Evolutionary conservation across 2,329 filamentous ascomycete species (phyloP).

Genomic region (Podosphaera fusca): DNA sequence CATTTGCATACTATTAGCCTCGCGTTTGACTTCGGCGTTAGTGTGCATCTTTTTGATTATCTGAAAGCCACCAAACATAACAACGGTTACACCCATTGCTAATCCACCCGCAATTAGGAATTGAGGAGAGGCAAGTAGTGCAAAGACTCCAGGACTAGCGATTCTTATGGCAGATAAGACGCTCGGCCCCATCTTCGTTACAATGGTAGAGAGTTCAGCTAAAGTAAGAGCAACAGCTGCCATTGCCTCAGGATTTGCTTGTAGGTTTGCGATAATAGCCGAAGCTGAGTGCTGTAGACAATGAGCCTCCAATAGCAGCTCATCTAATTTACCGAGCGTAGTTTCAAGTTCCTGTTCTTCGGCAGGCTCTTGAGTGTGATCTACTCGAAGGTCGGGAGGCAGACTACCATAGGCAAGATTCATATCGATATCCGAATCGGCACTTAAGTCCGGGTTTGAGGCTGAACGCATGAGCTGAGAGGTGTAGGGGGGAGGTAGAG

Average conservation of each 20-base stretch:
- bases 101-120: slow-evolving; percentile 85
- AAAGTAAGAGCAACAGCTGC: slow-evolving; percentile 83
- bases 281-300: slow-evolving; percentile 70
- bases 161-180: slow-evolving; percentile 56
- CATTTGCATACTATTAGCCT: slow-evolving; percentile 11
- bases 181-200: slow-evolving; percentile 63
- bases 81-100: slow-evolving; percentile 76
- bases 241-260: slow-evolving; percentile 71
- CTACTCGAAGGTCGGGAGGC: slow-evolving; percentile 35
- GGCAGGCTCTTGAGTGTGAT: slow-evolving; percentile 1
- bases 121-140: slow-evolving; percentile 68
- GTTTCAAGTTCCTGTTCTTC: slow-evolving; percentile 36
- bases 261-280: slow-evolving; percentile 57
- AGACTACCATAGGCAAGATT: slow-evolving; percentile 75
- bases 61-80: slow-evolving; percentile 91
- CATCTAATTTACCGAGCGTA: slow-evolving; percentile 53
- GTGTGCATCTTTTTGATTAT: slow-evolving; percentile 69
- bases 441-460: slow-evolving; percentile 12
- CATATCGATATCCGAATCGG: slow-evolving; percentile 48
- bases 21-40: slow-evolving; percentile 12
- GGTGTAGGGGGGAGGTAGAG: slow-evolving; percentile 7
- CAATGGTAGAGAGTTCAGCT: slow-evolving; percentile 67
- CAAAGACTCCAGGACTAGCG: slow-evolving; percentile 66
- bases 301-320: slow-evolving; percentile 63
- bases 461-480: slow-evolving; percentile 5